These are phyloP conservation scores for Phytopythium aichiense DNA, from an alignment of 352 stramenopile genomes.

Conservation along the genomic window DNA sequence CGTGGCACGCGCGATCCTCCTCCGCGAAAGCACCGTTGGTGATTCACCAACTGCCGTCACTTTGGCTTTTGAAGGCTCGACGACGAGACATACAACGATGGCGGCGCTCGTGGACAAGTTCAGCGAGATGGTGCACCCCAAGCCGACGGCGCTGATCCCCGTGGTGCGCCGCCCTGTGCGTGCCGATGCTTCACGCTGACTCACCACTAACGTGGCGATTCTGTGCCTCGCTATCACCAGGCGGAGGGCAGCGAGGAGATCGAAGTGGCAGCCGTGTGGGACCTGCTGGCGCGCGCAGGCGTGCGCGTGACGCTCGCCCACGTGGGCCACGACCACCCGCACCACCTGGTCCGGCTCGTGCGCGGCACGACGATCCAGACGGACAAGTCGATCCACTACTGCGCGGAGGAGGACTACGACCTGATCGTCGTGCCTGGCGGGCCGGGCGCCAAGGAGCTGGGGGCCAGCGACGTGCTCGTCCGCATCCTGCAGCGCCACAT, in stretches of 20 bases:
- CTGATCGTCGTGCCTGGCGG: slow-evolving; percentile 65
- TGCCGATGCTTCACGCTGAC: background rate
- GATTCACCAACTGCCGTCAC: no score
- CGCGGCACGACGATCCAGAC: slow-evolving; percentile 53
- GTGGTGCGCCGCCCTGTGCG: slow-evolving; percentile 23
- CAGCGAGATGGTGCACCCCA: slow-evolving; percentile 53
- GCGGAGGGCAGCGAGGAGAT: slow-evolving; percentile 61
- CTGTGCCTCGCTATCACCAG: slow-evolving; percentile 15
- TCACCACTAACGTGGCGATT: background rate
- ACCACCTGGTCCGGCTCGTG: slow-evolving; percentile 52
- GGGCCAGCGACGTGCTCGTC: slow-evolving; percentile 33
- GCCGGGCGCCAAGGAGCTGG: slow-evolving; percentile 41
- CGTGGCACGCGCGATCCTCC: no score
- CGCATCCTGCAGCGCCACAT: slow-evolving; percentile 55
- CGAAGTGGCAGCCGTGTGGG: slow-evolving; percentile 45
- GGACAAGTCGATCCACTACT: slow-evolving; percentile 62
- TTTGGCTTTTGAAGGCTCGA: no score
- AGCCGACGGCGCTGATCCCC: slow-evolving; percentile 57
- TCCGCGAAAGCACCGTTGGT: no score
- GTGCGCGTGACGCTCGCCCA: slow-evolving; percentile 61
- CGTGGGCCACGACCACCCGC: slow-evolving; percentile 32
- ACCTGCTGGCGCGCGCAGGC: slow-evolving; percentile 50
- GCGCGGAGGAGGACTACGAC: slow-evolving; percentile 51
- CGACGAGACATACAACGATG: slow-evolving; percentile 24
- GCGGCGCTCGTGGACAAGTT: slow-evolving; percentile 41